phyloP scores from a whole-genome alignment of 345 rosid genomes.

The Chamaenerion angustifolium region DNA sequence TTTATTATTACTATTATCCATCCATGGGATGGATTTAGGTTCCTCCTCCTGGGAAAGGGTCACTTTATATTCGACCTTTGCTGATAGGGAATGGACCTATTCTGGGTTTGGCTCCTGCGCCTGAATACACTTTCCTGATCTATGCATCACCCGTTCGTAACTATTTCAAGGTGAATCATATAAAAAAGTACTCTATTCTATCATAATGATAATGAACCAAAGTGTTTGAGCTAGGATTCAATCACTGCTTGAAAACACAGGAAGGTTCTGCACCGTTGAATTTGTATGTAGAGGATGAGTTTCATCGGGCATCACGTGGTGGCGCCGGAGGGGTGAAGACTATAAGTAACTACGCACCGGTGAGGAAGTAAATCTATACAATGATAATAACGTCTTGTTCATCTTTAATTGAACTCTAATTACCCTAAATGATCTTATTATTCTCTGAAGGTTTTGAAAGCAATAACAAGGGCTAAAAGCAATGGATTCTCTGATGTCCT shows the following conservation, averaged over 20 bases:
- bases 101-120: constrained; percentile 8
- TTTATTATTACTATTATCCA: no score
- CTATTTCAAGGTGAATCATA: constrained; percentile 13
- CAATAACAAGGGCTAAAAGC: constrained; percentile 46
- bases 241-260: constrained; percentile 12
- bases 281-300: constrained; percentile 44
- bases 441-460: constrained; percentile 46
- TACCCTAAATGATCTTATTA: not conserved
- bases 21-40: constrained; percentile 7
- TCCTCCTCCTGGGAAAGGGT: constrained; percentile 23
- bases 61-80: constrained; percentile 21
- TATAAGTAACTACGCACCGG: constrained; percentile 55
- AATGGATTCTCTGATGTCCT: constrained; percentile 74
- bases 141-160: constrained; percentile 20
- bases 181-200: no score
- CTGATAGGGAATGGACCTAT: constrained; percentile 16
- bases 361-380: constrained; percentile 16
- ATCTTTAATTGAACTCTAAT: no score
- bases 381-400: not conserved
- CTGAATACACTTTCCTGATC: constrained; percentile 12
- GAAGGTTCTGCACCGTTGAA: constrained; percentile 42
- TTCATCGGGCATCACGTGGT: constrained; percentile 42
- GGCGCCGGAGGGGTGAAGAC: constrained; percentile 68
- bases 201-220: no score
- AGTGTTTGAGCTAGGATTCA: no score